Evolutionary conservation across 2,329 filamentous ascomycete species (phyloP), one percentile per base, ranked within the genome.

Genomic region (Colletotrichum echinochloae): DNA sequence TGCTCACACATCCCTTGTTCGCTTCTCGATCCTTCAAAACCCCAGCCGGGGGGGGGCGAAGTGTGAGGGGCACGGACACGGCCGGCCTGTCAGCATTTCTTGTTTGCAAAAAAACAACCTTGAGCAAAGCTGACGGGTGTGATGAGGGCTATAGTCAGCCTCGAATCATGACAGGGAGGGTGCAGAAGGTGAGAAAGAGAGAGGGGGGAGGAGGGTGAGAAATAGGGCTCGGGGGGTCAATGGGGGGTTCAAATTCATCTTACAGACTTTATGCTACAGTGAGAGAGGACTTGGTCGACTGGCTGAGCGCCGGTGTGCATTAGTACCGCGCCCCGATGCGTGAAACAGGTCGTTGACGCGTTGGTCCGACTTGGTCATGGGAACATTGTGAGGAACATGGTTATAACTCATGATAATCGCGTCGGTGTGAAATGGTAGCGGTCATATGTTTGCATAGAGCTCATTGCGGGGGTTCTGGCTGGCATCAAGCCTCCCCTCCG

Each of bases 61-160:
- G n/a, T n/a, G n/a, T n/a, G n/a, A n/a, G n/a, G n/a, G n/a, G n/a
- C n/a, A n/a, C n/a, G n/a, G n/a, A n/a, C n/a, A n/a, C 30, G 48
- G 49, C 30, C n/a, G n/a, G 62, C 33, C 59, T 48, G 59, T 48
- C 65, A 55, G 64, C 64, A 49, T 49, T 49, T 49, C 3, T n/a
- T n/a, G n/a, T n/a, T n/a, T n/a, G n/a, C n/a, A n/a, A n/a, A n/a
- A 23, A 28, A 28, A 18, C 12, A 66, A 16, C 46, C 28, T 28
- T 6, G 4, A 20, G 8, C 18, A 33, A 33, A 59, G 46, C 39
- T 28, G 37, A 46, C 3, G 18, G 48, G 41, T 46, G 39, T 12
- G 44, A 46, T 23, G 5, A 16, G 12, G 12, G 0, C 12, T 8
- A 6, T 26, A 33, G 26, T 59, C 39, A 59, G 56, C 56, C 56